These are phyloP conservation scores for Aspergillus kassunensis DNA, from an alignment of 495 filamentous ascomycete species.

Conservation along the genomic window DNA sequence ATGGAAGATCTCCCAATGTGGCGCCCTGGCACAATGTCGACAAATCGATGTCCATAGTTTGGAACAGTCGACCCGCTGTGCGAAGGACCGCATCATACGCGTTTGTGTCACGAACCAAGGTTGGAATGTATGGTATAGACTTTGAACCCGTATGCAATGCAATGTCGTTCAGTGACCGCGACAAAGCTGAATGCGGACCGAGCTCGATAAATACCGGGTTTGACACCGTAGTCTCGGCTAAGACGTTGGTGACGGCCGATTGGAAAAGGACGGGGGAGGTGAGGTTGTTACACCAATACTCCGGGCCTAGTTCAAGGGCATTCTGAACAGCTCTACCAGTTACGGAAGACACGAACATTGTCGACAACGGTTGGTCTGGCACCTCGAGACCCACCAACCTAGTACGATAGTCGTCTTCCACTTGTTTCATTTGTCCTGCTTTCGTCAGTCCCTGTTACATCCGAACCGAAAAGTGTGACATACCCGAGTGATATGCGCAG, in stretches of 20 bases:
- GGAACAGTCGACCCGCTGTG: neutral
- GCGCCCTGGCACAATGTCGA: neutral
- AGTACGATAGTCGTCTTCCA: constrained; percentile 42
- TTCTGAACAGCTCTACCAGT: neutral
- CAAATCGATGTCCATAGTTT: neutral
- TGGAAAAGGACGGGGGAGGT: neutral
- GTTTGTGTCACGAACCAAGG: neutral
- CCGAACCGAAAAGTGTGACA: neutral
- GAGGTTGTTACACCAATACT: neutral
- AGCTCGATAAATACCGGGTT: neutral
- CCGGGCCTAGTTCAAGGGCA: neutral
- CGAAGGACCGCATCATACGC: neutral
- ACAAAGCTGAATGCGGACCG: neutral
- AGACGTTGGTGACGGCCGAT: neutral
- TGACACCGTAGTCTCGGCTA: neutral
- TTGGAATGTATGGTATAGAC: neutral
- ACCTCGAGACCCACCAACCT: neutral
- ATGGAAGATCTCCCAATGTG: neutral
- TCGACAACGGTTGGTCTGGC: neutral
- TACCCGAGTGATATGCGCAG: constrained; percentile 26
- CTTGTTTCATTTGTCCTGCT: constrained; percentile 10
- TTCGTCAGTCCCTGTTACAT: too few relatives aligned
- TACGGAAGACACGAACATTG: neutral
- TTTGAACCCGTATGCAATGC: neutral
- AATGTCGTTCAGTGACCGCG: neutral